phyloP scores from a whole-genome alignment of 2,329 filamentous ascomycete species.

The Lasiodiplodia hormozganensis region DNA sequence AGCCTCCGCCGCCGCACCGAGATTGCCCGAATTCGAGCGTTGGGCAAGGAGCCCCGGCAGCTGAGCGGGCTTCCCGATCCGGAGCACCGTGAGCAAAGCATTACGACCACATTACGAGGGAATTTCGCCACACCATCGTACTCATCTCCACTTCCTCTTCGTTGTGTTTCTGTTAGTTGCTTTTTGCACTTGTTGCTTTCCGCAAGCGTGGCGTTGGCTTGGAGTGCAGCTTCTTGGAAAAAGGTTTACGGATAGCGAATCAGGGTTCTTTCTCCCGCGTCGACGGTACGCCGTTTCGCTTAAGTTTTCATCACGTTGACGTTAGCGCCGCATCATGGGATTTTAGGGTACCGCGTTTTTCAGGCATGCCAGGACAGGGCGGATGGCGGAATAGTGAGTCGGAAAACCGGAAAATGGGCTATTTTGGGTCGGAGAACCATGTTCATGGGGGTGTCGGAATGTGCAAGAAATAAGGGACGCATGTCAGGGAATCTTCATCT shows the following conservation, averaged over 20 bases:
- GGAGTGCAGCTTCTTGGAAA: constrained; percentile 20
- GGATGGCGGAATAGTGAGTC: neutral
- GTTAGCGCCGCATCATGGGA: constrained; percentile 22
- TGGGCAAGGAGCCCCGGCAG: constrained; percentile 21
- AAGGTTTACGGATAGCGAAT: constrained; percentile 27
- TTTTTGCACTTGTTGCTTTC: constrained; percentile 18
- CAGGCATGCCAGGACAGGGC: constrained; percentile 7
- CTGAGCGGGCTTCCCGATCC: neutral
- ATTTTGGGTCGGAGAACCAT: constrained; percentile 6
- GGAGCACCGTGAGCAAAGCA: neutral
- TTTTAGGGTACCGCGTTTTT: constrained; percentile 23
- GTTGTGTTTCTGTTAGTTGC: constrained; percentile 19
- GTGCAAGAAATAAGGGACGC: constrained; percentile 4
- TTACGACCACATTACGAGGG: constrained; percentile 1
- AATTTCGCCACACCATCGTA: neutral
- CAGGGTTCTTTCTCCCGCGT: constrained; percentile 24
- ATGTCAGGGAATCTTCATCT: constrained; percentile 21
- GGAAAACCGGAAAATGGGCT: constrained; percentile 1
- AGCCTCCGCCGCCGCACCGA: constrained; percentile 23
- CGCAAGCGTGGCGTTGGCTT: constrained; percentile 26
- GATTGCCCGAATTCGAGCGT: constrained; percentile 21
- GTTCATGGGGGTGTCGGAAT: constrained; percentile 3
- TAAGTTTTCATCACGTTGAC: constrained; percentile 22
- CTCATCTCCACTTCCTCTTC: neutral
- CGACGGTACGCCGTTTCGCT: constrained; percentile 27